A percentile compares a stretch with the other conserved stretches of the same genome.
These are phyloP conservation scores for Ricinus communis DNA, from an alignment of 345 rosid genomes.

Conservation along the genomic window DNA sequence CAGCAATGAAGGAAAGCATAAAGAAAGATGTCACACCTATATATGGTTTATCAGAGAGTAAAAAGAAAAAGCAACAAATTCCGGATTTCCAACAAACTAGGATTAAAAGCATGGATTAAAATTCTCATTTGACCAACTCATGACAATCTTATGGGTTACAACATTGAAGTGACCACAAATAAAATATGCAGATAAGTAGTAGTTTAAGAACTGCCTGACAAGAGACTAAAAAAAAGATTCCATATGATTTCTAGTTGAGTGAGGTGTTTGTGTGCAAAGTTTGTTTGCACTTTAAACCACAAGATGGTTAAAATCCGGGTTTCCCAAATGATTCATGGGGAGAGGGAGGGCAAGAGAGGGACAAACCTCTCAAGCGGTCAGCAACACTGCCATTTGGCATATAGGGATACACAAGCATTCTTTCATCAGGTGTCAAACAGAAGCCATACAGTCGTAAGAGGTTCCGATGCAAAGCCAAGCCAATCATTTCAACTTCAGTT, in stretches of 20 bases:
- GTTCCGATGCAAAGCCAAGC: conserved; percentile 90
- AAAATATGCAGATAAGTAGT: too few species aligned
- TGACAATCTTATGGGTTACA: too few species aligned
- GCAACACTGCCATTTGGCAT: conserved; percentile 98
- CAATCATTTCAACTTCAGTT: conserved; percentile 97
- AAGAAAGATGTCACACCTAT: neutral
- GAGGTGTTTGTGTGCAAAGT: neutral
- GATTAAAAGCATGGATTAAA: too few species aligned
- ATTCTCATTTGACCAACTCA: too few species aligned
- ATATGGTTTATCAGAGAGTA: too few species aligned
- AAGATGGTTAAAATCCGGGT: neutral
- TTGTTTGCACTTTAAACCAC: neutral
- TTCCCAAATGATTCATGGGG: neutral
- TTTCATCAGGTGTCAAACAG: conserved; percentile 80
- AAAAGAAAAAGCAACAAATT: too few species aligned
- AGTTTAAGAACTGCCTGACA: too few species aligned
- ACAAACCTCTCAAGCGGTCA: conserved; percentile 81
- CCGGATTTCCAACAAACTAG: too few species aligned
- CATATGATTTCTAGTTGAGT: neutral
- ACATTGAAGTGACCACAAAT: too few species aligned
- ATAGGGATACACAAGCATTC: conserved; percentile 90
- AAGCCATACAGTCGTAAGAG: conserved; percentile 84
- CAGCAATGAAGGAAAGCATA: neutral
- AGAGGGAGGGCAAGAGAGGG: neutral
- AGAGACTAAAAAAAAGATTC: neutral